Base-by-base conservation (phyloP, 257 asterid genomes). In the Mitragyna speciosa region DNA sequence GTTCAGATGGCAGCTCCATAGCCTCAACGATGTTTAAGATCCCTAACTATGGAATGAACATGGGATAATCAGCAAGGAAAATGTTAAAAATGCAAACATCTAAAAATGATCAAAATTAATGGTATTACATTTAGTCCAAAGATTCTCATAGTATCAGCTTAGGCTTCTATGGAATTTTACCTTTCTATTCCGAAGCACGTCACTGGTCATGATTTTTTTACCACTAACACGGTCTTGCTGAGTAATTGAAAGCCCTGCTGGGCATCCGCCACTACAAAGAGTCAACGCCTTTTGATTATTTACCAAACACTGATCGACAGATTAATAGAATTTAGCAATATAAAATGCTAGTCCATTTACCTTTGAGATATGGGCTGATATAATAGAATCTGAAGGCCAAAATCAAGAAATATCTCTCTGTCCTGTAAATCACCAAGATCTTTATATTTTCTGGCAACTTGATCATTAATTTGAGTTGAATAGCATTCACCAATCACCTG, bases 401-500 rank as follows among this genome's bases (percentile, higher is more conserved):
- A 95, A 59, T 95, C 99, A 75, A 92, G 90, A 86, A 95, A 90
- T 86, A 88, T 90, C 81, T 89, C 89, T 52, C 80, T 85, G 80
- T 91, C 97, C 81, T 86, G 92, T n/a, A 93, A 88, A 82, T 87
- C 93, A 75, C 84, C 87, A 65, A 88, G 72, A 76, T 73, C 66
- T 86, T 82, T 92, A 82, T 91, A 95, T 77, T 79, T 90, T 71
- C 78, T 87, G 71, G 87, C 88, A 83, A 92, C 83, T 78, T 85
- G 92, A 73, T 93, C 97, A 73, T 85, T 82, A 82, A 89, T 84
- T 86, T 87, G 86, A 85, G 88, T 85, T 77, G 93, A 80, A 90
- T 93, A 92, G 84, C 96, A 91, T 84, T 95, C 97, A 6, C 99
- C 96, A 89, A 95, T 91, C 80, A 93, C 96, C 99, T 95, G 86